Base-by-base conservation (phyloP, 2,329 filamentous ascomycete genomes). In the Diaporthe eres region DNA sequence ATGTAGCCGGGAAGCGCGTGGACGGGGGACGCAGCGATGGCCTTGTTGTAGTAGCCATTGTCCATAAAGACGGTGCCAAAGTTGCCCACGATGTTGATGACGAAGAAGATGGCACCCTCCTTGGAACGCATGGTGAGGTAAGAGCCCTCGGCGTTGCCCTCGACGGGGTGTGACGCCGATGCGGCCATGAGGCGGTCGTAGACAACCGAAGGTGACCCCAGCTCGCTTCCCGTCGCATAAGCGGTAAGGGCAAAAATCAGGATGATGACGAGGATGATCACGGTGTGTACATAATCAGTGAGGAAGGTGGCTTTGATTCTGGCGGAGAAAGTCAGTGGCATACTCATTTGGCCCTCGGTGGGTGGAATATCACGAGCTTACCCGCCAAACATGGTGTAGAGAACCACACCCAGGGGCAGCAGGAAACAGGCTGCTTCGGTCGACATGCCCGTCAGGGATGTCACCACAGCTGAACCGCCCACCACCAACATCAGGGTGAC, bases 401-500 rank as follows among this genome's bases (percentile, higher is more conserved):
- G 86, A 2, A 96, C 90, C 39, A 98, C 94, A 78, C 94, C 94
- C 10, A 97, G 85, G 0, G 95, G 95, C 2, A 98, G 87, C 57
- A 98, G 86, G 85, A 95, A 97, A 81, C 94, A 97, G 75, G 94
- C 95, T 1, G 95, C 95, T 13, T 93, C 92, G 19, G 94, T 95
- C 44, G 91, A 90, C 82, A 96, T 92, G 42, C 94, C 94, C 1
- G 93, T 95, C 70, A 96, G 85, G 15, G 92, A 89, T 55, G 86
- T 90, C 78, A 94, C 90, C 0, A 96, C 95, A 7, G 94, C 94
- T 15, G 71, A 92, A 57, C 95, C 95, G 76, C 96, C 95, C 25
- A 95, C 95, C 77, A 98, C 90, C 68, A 98, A 86, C 95, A 97
- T 97, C 67, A 95, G 92, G 2, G 95, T 96, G 44, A 98, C 95